phyloP scores from a whole-genome alignment of 305 asterid species.

The Nicotiana rustica region DNA sequence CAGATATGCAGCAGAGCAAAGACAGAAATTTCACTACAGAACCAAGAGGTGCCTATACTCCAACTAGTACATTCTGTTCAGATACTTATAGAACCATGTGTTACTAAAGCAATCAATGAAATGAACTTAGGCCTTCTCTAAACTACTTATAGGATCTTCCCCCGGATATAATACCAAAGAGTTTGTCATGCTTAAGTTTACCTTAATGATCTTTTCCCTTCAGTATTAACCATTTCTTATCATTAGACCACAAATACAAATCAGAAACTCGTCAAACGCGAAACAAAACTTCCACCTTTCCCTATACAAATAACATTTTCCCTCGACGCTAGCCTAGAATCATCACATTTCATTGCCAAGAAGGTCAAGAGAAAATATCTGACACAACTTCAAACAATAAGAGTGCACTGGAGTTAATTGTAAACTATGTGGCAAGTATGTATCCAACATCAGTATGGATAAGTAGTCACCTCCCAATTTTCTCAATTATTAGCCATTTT shows the following conservation, averaged over 20 bases:
- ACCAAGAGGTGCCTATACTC: not conserved
- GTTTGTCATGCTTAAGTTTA: not conserved
- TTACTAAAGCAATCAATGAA: not conserved
- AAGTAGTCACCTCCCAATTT: not conserved
- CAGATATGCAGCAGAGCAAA: not conserved
- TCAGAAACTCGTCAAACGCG: not conserved
- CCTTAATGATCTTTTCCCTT: not conserved
- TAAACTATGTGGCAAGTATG: not conserved
- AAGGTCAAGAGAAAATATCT: not conserved
- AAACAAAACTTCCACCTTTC: not conserved
- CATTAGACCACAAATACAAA: not conserved
- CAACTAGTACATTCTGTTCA: slow-evolving; percentile 3
- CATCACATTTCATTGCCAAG: not conserved
- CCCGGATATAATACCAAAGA: not conserved
- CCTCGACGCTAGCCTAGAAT: not conserved
- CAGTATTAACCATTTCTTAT: not conserved
- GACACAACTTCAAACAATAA: not conserved
- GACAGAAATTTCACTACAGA: slow-evolving; percentile 5
- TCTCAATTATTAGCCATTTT: not conserved
- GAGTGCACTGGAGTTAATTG: not conserved
- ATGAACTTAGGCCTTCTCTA: not conserved
- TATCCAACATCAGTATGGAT: not conserved
- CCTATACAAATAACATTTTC: not conserved
- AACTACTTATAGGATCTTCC: not conserved
- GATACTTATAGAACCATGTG: not conserved